Evolutionary conservation across 495 filamentous ascomycete species (phyloP).

Genomic region (Hypoxylon perforatum): DNA sequence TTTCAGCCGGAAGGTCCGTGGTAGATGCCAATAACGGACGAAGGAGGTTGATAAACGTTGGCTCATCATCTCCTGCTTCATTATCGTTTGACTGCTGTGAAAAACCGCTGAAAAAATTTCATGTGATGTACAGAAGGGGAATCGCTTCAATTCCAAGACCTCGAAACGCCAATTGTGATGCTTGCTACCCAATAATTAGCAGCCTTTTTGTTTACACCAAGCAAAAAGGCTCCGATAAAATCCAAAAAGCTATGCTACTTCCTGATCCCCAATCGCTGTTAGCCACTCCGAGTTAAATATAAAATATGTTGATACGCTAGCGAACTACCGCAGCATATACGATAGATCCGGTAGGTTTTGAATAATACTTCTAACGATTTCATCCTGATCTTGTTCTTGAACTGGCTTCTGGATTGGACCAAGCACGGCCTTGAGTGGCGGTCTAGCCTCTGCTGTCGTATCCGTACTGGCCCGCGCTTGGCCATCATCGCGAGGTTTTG

Average conservation of each 20-base stretch:
- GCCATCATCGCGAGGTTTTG: slow-evolving; percentile 16
- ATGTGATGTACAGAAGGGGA: slow-evolving; percentile 21
- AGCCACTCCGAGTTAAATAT: slow-evolving; percentile 19
- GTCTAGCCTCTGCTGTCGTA: neutral
- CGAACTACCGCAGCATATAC: slow-evolving; percentile 60
- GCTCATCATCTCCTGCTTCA: slow-evolving; percentile 5
- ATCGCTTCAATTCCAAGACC: slow-evolving; percentile 23
- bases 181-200: slow-evolving; percentile 22
- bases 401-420: slow-evolving; percentile 34
- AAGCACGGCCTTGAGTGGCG: slow-evolving; percentile 20
- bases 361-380: slow-evolving; percentile 51
- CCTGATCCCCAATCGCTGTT: neutral
- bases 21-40: neutral
- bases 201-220: slow-evolving; percentile 34
- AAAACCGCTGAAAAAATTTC: slow-evolving; percentile 18
- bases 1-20: neutral
- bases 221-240: slow-evolving; percentile 9
- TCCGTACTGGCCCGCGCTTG: slow-evolving; percentile 5
- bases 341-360: slow-evolving; percentile 61
- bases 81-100: slow-evolving; percentile 19
- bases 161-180: slow-evolving; percentile 29
- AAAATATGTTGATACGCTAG: slow-evolving; percentile 4
- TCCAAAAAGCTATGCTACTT: slow-evolving; percentile 4
- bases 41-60: neutral
- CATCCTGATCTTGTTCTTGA: slow-evolving; percentile 45